Evolutionary conservation across 2,329 filamentous ascomycete species (phyloP).

Genomic region (Periconia sp.): DNA sequence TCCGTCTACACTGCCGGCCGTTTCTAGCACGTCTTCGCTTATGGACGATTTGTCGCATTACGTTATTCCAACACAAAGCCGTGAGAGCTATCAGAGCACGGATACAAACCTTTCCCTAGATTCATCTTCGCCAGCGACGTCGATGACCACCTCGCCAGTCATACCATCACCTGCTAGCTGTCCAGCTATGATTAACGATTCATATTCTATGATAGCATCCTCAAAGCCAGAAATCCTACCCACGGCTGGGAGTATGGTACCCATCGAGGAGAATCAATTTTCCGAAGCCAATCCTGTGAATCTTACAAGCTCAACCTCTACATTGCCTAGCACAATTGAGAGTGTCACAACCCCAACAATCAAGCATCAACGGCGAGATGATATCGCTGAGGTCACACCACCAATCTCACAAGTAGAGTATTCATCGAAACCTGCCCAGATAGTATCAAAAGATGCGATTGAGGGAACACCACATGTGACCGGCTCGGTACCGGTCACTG

Average conservation of each 20-base stretch:
- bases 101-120: constrained; percentile 4
- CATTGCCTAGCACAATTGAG: no score
- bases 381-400: no score
- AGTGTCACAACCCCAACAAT: no score
- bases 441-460: no score
- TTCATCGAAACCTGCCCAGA: no score
- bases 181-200: not conserved
- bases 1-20: constrained; percentile 22
- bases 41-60: constrained; percentile 29
- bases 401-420: no score
- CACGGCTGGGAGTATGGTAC: not conserved
- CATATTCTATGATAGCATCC: not conserved
- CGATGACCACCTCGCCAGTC: constrained; percentile 6
- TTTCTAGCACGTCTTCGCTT: constrained; percentile 27
- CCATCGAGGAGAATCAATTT: no score
- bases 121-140: constrained; percentile 9
- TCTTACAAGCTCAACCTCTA: no score
- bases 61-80: constrained; percentile 19
- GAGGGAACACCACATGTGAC: no score
- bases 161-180: not conserved
- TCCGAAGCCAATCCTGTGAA: no score
- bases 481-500: no score
- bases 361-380: no score
- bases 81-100: constrained; percentile 10
- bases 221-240: not conserved